Conservation (phyloP, 2,329 filamentous ascomycete genomes). For the Ophiostoma sp. region DNA sequence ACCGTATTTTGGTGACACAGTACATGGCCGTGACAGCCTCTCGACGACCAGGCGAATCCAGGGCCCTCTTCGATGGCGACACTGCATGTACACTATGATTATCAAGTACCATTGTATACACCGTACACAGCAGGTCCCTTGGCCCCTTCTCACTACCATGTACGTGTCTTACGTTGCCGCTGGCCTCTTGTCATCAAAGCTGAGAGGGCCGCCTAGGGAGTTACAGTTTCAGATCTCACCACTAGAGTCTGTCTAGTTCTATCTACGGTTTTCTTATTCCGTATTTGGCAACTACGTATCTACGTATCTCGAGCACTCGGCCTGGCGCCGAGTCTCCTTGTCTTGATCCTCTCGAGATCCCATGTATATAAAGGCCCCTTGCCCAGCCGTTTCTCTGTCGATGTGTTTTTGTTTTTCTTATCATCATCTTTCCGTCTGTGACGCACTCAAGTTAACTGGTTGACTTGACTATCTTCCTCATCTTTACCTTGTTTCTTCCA, state of each 20-base stretch:
- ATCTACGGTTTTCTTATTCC: constrained; percentile 3
- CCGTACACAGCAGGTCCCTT: too few species aligned
- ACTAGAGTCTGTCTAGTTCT: constrained; percentile 9
- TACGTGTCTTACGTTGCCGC: too few species aligned
- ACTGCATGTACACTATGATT: neutral
- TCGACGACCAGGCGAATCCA: neutral
- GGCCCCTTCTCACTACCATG: too few species aligned
- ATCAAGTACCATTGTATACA: neutral
- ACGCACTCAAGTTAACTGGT: constrained; percentile 12
- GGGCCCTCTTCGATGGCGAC: neutral
- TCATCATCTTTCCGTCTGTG: constrained; percentile 11
- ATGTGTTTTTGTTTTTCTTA: neutral
- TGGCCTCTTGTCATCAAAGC: constrained; percentile 1
- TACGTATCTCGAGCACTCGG: neutral
- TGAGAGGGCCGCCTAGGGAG: neutral
- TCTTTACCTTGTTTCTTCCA: neutral
- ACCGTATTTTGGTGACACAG: neutral
- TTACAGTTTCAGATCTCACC: constrained; percentile 15
- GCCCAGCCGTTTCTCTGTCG: neutral
- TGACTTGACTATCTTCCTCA: neutral
- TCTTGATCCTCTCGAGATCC: neutral
- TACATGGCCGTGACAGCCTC: neutral
- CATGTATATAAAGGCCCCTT: constrained; percentile 10
- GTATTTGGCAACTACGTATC: constrained; percentile 6
- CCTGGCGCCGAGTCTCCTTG: neutral